phyloP scores from a whole-genome alignment of 75 land plant species.

The Sequoia sempervirens region DNA sequence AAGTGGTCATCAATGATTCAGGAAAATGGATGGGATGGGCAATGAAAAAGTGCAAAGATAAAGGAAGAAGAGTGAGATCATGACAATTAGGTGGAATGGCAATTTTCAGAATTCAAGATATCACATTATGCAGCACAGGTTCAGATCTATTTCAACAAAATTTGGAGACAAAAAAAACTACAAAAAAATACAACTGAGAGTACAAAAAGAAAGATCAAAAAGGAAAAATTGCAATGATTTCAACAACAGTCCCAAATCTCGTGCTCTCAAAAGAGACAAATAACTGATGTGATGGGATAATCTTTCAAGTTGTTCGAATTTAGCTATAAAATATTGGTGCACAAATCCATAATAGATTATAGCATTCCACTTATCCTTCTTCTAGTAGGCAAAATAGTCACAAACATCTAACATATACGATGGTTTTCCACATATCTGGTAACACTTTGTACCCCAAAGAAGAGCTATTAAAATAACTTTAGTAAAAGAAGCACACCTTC shows the following conservation, averaged over 20 bases:
- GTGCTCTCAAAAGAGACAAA: background rate
- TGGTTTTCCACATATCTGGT: background rate
- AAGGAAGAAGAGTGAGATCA: background rate
- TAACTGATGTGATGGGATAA: background rate
- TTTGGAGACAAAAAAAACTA: background rate
- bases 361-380: background rate
- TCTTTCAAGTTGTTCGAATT: background rate
- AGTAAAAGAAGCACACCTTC: constrained; percentile 36
- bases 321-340: background rate
- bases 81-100: background rate
- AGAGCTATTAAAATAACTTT: background rate
- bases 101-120: background rate
- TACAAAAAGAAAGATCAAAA: background rate
- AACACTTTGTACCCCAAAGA: background rate
- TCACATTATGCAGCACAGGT: background rate
- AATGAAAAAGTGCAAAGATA: background rate
- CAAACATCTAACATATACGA: background rate
- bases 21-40: background rate
- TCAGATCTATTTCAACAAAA: background rate
- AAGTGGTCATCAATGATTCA: background rate
- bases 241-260: background rate
- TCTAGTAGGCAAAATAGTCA: background rate
- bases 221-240: background rate
- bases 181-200: background rate
- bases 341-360: background rate